phyloP scores from a whole-genome alignment of 257 asterid species.

The Fraxinus cuspidata region DNA sequence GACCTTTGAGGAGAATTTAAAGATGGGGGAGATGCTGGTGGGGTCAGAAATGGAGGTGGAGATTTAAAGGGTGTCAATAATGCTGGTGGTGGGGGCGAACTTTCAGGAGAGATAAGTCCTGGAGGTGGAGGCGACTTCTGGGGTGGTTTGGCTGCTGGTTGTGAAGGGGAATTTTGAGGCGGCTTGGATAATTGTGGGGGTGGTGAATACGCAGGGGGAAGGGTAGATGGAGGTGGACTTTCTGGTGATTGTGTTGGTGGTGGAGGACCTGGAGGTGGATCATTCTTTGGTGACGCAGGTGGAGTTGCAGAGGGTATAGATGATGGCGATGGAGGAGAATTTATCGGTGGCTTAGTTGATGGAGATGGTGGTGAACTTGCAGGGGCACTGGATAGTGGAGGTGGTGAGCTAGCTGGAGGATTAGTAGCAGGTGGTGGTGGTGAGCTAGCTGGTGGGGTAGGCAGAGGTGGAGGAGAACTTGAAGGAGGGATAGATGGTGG shows the following conservation, averaged over 20 bases:
- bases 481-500: constrained; percentile 19
- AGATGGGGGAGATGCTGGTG: constrained; percentile 40
- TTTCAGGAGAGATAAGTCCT: background rate
- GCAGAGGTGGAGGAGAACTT: constrained; percentile 37
- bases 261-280: constrained; percentile 12
- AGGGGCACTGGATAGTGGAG: constrained; percentile 12
- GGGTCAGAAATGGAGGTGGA: constrained; percentile 39
- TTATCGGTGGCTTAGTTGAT: no score
- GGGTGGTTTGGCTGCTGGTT: constrained; percentile 22
- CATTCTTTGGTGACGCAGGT: constrained; percentile 17
- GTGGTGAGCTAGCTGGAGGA: constrained; percentile 27
- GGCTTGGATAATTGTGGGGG: constrained; percentile 26
- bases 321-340: constrained; percentile 23
- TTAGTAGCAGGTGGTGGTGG: constrained; percentile 26
- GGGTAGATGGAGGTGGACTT: constrained; percentile 9
- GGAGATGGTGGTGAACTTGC: no score
- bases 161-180: constrained; percentile 19
- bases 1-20: constrained; percentile 26
- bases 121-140: constrained; percentile 5
- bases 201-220: constrained; percentile 19
- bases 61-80: constrained; percentile 36
- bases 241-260: constrained; percentile 32
- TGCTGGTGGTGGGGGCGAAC: constrained; percentile 37
- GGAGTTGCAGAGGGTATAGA: constrained; percentile 16
- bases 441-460: constrained; percentile 32